Conservation (phyloP, 805 yeast genomes). For the Metahyphopichia silvanorum region DNA sequence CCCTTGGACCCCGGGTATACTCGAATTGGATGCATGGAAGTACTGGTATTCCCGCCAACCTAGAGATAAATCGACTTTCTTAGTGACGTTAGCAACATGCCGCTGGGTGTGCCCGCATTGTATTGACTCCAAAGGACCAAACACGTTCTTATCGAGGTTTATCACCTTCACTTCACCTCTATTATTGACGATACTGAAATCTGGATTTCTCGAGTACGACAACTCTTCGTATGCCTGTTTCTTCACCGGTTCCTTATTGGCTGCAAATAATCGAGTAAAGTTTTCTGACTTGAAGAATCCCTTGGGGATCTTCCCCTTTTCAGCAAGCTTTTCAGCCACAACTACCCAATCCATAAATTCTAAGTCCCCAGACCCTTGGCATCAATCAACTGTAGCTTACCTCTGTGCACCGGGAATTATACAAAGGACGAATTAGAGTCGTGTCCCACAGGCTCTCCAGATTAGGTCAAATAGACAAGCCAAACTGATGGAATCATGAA, state of each 20-base stretch:
- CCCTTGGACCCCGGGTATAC: neutral
- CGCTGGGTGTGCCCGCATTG: neutral
- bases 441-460: too few relatives aligned
- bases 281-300: neutral
- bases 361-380: too few relatives aligned
- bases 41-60: neutral
- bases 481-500: too few relatives aligned
- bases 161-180: neutral
- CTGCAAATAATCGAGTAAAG: neutral
- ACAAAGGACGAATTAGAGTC: too few relatives aligned
- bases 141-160: neutral
- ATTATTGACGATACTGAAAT: neutral
- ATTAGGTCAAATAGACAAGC: too few relatives aligned
- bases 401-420: too few relatives aligned
- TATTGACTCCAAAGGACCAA: neutral
- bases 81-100: neutral
- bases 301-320: neutral
- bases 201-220: neutral
- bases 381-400: too few relatives aligned
- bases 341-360: too few relatives aligned
- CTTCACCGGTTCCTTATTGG: neutral
- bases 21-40: neutral
- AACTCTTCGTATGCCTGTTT: neutral
- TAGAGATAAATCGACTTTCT: too few relatives aligned
- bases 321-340: neutral